Conservation (phyloP, 169 alveolate species). For the Pseudocohnilembus persalinus region DNA sequence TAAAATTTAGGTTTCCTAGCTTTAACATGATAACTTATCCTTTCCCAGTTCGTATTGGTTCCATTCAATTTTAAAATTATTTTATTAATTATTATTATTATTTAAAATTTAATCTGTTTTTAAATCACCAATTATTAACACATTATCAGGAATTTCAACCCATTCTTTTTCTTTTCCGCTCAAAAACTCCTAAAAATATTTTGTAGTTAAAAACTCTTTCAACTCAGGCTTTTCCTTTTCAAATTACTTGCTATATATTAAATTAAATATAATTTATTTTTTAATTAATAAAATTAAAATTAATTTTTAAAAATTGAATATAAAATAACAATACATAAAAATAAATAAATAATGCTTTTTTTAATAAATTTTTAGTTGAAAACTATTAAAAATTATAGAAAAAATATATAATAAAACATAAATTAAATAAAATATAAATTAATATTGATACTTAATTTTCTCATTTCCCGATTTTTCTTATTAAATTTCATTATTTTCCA, state of each 20-base stretch:
- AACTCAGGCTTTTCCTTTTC: no score
- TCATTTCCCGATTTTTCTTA: neutral
- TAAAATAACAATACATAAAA: no score
- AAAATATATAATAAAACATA: no score
- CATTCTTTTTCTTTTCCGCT: conserved; percentile 20
- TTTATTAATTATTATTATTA: neutral
- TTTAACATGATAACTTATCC: conserved; percentile 27
- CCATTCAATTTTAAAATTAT: neutral
- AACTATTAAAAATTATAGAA: no score
- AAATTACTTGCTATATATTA: no score
- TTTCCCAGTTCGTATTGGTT: conserved; percentile 7
- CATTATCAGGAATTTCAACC: conserved; percentile 41
- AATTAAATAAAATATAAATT: no score
- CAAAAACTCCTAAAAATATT: conserved; percentile 39
- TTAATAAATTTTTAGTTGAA: no score
- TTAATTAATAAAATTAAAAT: no score
- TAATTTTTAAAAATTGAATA: no score
- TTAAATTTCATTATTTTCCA: conserved; percentile 24
- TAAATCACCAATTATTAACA: conserved; percentile 21
- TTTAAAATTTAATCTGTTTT: neutral
- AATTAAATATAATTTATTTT: no score
- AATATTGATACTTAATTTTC: neutral
- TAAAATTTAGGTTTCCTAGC: conserved; percentile 18
- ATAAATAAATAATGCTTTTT: no score
- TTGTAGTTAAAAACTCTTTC: conserved; percentile 20